Base-by-base conservation (phyloP, 1,284 basidiomycete genomes). In the Ceratobasidium sp. region DNA sequence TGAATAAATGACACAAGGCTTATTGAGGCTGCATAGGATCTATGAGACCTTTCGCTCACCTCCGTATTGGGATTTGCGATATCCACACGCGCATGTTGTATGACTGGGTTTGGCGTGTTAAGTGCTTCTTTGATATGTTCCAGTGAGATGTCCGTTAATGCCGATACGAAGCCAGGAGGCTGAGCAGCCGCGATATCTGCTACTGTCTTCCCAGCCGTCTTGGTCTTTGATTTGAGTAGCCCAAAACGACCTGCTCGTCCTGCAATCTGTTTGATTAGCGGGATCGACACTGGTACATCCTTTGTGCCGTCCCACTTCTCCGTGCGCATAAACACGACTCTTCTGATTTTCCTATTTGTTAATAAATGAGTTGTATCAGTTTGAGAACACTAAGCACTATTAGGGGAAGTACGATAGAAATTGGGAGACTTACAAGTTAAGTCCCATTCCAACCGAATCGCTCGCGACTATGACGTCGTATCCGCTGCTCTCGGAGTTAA, bases 181-280 rank as follows among this genome's bases (percentile, higher is more conserved):
- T 98, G 80, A 0, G 95, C 94, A 0, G 95, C 95, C n/a, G 88
- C 89, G 26, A 86, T 84, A 9, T 92, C 91, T 2, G 87, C 89
- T 0, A 85, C 81, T 7, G 57, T 59, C 26, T 43, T 44, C 28
- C 44, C 57, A 26, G 41, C 38, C 11, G 41, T 35, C 23, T 69
- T 54, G 16, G 21, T 30, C 21, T 69, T 69, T 32, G 64, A 69
- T 14, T 81, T 83, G 73, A 91, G 88, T 71, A 93, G 82, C 1
- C 95, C 95, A 80, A 89, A 99, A 0, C 98, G 91, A 2, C 97
- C 97, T 0, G 98, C 98, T 55, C 98, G 89, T 4, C 97, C 97
- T 0, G 94, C 96, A 63, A 99, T 98, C 81, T 99, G 97, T 81
- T 98, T 99, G 81, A 95, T 89, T 79, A 95, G 92, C 0, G 95